Base-by-base conservation (phyloP, 1,284 basidiomycete species). In the Microstroma glucosiphilum region DNA sequence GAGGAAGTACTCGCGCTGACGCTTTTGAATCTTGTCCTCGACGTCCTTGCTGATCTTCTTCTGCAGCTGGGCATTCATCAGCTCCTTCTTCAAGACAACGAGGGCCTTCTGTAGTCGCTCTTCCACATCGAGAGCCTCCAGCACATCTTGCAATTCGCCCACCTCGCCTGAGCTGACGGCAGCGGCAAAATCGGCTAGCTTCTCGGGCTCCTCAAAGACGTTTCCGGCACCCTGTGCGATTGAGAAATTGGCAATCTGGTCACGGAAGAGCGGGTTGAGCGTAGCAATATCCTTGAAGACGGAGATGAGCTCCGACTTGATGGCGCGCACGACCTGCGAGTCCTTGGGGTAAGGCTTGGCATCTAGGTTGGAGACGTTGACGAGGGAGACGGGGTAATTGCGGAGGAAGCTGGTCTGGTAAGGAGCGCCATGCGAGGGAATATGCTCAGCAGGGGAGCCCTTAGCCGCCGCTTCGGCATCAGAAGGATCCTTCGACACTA, bases 241-340 rank as follows among this genome's bases (percentile, higher is more conserved):
- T 21, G 89, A 91, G 81, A 96, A 97, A 80, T 93, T 94, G 71
- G 91, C 91, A 69, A 94, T 96, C 80, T 97, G 94, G 82, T 97
- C 94, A 58, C 94, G 89, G 87, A 98, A 97, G 66, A 97, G 86
- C 0, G 93, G 92, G 81, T 96, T 96, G 59, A 97, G 85, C 79
- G 94, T 91, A 0, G 94, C 93, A 68, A 98, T 96, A 79, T 97
- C 93, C 83, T 97, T 98, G 86, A 98, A 97, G 40, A 96, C 92
- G 56, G 89, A 89, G 68, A 98, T 91, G 66, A 98, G 90, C 82
- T 97, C 94, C 59, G 89, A 88, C 87, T 93, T 94, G 82, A 96
- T 89, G 1, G 94, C 94, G 40, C 92, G 89, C 66, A 94, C 89
- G 79, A 96, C 89, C 58, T 71, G 69, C 59, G 70, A 71, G 57